phyloP scores from a whole-genome alignment of 164 flowering plant genomes.

The Liquidambar formosana region DNA sequence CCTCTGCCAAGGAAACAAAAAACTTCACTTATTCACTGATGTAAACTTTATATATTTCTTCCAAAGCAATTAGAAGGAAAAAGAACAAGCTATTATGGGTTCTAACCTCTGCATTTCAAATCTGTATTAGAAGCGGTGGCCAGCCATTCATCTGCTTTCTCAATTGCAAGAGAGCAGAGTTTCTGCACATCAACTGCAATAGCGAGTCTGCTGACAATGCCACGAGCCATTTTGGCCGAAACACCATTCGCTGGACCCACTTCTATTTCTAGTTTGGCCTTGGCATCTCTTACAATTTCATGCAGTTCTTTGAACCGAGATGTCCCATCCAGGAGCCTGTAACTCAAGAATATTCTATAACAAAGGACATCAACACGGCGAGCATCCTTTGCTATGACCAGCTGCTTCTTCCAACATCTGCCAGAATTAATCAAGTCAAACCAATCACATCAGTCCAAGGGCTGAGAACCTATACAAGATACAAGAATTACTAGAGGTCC shows the following conservation, averaged over 20 bases:
- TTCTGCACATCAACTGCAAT: slow-evolving; percentile 78
- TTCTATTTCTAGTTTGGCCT: slow-evolving; percentile 82
- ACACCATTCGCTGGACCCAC: slow-evolving; percentile 79
- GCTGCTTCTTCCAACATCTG: slow-evolving; percentile 95
- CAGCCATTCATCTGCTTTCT: slow-evolving; percentile 78
- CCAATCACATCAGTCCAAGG: slow-evolving; percentile 16
- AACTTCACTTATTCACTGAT: slow-evolving; percentile 5
- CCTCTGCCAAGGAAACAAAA: slow-evolving; percentile 53
- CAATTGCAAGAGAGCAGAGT: slow-evolving; percentile 81
- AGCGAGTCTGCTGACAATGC: slow-evolving; percentile 93
- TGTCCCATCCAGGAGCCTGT: slow-evolving; percentile 85
- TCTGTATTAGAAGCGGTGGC: slow-evolving; percentile 31
- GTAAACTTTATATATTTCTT: background rate
- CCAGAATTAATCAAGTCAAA: slow-evolving; percentile 14
- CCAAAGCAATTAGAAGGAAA: background rate
- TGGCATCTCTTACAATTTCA: slow-evolving; percentile 66
- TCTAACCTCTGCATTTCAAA: slow-evolving; percentile 48
- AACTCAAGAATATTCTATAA: slow-evolving; percentile 81
- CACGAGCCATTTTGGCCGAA: slow-evolving; percentile 84
- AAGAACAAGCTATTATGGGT: background rate
- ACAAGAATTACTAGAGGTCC: background rate
- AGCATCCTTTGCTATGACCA: slow-evolving; percentile 83
- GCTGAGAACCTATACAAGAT: background rate
- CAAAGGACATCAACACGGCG: slow-evolving; percentile 90
- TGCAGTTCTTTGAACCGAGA: slow-evolving; percentile 75